Evolutionary conservation across 371 early-diverging fungal species (phyloP), one percentile per base, ranked within the genome.

Genomic region (Sporodiniella umbellata): DNA sequence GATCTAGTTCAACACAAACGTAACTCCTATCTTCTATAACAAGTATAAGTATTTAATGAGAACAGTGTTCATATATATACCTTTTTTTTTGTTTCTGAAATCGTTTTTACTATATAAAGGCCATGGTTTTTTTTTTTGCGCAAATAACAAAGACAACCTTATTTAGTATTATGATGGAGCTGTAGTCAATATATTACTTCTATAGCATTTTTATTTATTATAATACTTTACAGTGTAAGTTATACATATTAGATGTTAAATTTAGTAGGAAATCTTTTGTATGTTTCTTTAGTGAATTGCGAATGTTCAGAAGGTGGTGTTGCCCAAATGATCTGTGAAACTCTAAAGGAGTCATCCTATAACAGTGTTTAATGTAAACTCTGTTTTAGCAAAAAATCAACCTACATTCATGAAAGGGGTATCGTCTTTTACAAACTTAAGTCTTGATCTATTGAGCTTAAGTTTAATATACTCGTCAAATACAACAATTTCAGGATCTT

Each of bases 401-500:
- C 75, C 65, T 68, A 81, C 84, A 37, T 85, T 79, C 39, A 92
- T 56, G 51, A 92, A 92, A 12, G 86, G 88, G 12, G 92, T 92
- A 12, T 84, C 79, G 52, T 89, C 90, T 47, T 90, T 92, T 12
- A 80, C 80, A 47, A 90, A 66, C 31, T 83, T 79, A 33, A 92
- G 73, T 42, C 83, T 83, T 12, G 88, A 88, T 44, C 91, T 68
- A 52, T 92, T 92, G 35, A 86, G 61, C 57, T 92, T 92, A 15
- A 86, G 78, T 54, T 88, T 90, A 62, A 92, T 88, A 38, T 79
- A 77, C 52, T 91, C 90, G 54, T 88, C 88, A 69, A 92, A 92
- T 48, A 88, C 84, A 14, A 88, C 67, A 8, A 89, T 78, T 50
- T 89, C 89, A 12, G 85, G 85, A 45, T 92, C 88, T 18, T 75